Evolutionary conservation across 805 yeast species (phyloP), one percentile per base, ranked within the genome.

Genomic region (Kodamaea sagamina): DNA sequence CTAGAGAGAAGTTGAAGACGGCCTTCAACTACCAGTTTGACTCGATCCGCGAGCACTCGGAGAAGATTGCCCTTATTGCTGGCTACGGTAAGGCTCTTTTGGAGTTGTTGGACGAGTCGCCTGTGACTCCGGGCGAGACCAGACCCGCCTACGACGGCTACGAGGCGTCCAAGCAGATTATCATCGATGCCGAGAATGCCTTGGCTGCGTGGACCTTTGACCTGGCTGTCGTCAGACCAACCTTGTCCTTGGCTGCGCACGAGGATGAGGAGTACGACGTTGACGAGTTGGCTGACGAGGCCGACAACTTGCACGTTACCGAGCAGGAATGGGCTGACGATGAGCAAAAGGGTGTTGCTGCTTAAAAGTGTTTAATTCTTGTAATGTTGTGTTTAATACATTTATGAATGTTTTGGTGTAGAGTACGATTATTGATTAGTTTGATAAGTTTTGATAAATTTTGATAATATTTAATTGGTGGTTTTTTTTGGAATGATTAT

Each of bases 81-180:
- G 97, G 97, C 63, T 93, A 93, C 78, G 98, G 98, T 75, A 92
- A 92, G 78, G 97, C 97, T 35, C 75, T 92, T 54, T 79, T 93
- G 63, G 98, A 93, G 78, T 82, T 92, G 63, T 80, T 92, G 66
- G 98, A 92, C 67, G 98, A 92, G 71, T 74, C 93, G 53, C 96
- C 98, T 51, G 97, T 93, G 53, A 92, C 97, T 55, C 99, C 99
- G 51, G 99, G 99, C 77, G 98, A 92, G 78, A 84, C 96, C 53
- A 89, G 98, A 78, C 92, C 96, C 39, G 92, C 96, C 48, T 92
- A 93, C 72, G 98, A 93, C 63, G 98, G 98, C 55, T 92, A 89
- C 69, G 97, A 92, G 68, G 96, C 97, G 47, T 86, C 97, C 50
- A 90, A 89, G 78, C 98, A 93, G 78, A 89, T 93, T 74, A 89